Base-by-base conservation (phyloP, 176 grass and related monocot species). In the Zoysia pacifica region DNA sequence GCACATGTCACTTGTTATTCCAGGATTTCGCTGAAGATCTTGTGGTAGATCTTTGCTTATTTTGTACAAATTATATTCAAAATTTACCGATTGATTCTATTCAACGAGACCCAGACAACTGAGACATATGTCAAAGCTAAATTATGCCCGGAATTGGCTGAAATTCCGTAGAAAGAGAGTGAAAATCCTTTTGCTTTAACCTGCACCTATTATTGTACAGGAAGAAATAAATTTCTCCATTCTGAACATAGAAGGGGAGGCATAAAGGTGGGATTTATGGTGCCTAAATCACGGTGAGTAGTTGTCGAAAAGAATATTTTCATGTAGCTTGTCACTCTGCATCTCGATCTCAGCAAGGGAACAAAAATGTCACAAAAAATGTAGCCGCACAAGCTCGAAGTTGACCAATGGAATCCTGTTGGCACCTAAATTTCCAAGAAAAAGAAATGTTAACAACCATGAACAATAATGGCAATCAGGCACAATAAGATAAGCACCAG, bases 331-430 rank as follows among this genome's bases (percentile, higher is more conserved):
- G 20, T 15, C 83, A 73, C 79, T 76, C 86, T 71, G 73, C 44
- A 51, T 82, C 83, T 82, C 82, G 85, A 78, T 38, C 82, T 85
- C 83, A 73, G 69, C 65, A 59, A 59, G 35, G 67, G 51, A 67
- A 82, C 73, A 89, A 89, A 85, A 86, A 5, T 53, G 60, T 69
- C 61, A 67, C 73, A 4, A 78, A 77, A 28, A 89, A 82, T 66
- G 62, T 69, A 43, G 79, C 83, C 83, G 83, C 68, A 6, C 61
- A 55, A 69, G 67, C 53, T 41, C 52, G 73, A 48, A 67, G 83
- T 69, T 63, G 73, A 79, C 61, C 87, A 81, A 75, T 64, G 75
- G 19, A 41, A 50, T 75, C 79, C 77, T 61, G 78, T 43, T 78
- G 73, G 62, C 70, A 86, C 87, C 87, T 90, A 73, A 67, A 74